Percentiles rank a stretch among this genome's conserved stretches.
phyloP scores from a whole-genome alignment of 495 filamentous ascomycete species.

The Penicillium flavigenum region DNA sequence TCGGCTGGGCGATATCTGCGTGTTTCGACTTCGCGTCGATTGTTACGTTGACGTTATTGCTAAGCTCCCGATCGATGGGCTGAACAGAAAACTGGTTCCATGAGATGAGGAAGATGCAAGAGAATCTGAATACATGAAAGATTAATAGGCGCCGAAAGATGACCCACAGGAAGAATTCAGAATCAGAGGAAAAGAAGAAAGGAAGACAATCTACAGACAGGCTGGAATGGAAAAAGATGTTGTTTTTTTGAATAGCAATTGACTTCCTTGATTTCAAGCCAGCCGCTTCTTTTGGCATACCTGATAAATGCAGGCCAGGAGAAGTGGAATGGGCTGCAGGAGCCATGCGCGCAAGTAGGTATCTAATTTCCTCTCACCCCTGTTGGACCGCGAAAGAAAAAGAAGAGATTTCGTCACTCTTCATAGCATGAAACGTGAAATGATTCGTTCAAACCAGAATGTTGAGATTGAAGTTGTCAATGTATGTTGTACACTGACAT shows the following conservation, averaged over 20 bases:
- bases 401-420: slow-evolving; percentile 31
- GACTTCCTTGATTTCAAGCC: slow-evolving; percentile 1
- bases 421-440: slow-evolving; percentile 29
- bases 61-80: neutral
- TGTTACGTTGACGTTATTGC: neutral
- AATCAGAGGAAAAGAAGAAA: neutral
- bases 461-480: neutral
- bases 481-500: slow-evolving; percentile 4
- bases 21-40: neutral
- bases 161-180: neutral
- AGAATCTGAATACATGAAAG: neutral
- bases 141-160: neutral
- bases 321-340: slow-evolving; percentile 4
- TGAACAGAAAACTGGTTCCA: neutral
- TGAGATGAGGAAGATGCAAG: neutral
- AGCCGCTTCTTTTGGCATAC: neutral
- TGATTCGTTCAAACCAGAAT: neutral
- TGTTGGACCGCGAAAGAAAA: slow-evolving; percentile 23
- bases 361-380: slow-evolving; percentile 30
- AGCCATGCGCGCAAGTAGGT: slow-evolving; percentile 27
- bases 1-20: slow-evolving; percentile 14
- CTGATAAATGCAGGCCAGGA: neutral
- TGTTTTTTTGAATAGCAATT: neutral
- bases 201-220: neutral
- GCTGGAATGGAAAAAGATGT: neutral